Evolutionary conservation across 2,329 filamentous ascomycete genomes (phyloP).

Genomic region (Ophiostoma sp.): DNA sequence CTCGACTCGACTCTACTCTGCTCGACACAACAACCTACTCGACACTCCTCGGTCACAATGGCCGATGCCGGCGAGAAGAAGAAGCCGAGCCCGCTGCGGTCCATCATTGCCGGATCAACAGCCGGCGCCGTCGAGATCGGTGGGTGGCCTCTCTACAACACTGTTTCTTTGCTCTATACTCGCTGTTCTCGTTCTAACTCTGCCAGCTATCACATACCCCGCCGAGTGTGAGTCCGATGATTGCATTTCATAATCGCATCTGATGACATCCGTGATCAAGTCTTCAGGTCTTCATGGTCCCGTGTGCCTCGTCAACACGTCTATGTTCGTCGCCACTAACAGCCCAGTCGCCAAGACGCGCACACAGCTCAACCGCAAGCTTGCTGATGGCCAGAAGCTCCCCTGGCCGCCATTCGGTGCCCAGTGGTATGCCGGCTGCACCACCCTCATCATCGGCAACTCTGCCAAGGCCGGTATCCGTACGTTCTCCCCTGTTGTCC

Average conservation of each 20-base stretch:
- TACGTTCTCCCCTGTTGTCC: background rate
- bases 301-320: background rate
- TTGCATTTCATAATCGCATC: background rate
- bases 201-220: conserved; percentile 74
- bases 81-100: conserved; percentile 73
- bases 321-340: conserved; percentile 20
- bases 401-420: conserved; percentile 89
- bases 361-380: conserved; percentile 81
- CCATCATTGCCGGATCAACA: conserved; percentile 85
- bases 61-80: conserved; percentile 35
- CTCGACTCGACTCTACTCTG: background rate
- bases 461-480: conserved; percentile 89
- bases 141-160: background rate
- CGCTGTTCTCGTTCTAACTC: conserved; percentile 28
- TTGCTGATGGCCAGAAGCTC: conserved; percentile 77
- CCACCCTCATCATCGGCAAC: conserved; percentile 93
- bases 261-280: background rate
- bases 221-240: conserved; percentile 65
- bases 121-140: conserved; percentile 87
- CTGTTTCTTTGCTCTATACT: background rate
- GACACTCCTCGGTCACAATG: background rate
- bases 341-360: conserved; percentile 81
- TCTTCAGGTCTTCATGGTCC: background rate
- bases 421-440: conserved; percentile 98
- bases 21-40: background rate